Base-by-base conservation (phyloP, 768 basidiomycete species). In the Artomyces pyxidatus region DNA sequence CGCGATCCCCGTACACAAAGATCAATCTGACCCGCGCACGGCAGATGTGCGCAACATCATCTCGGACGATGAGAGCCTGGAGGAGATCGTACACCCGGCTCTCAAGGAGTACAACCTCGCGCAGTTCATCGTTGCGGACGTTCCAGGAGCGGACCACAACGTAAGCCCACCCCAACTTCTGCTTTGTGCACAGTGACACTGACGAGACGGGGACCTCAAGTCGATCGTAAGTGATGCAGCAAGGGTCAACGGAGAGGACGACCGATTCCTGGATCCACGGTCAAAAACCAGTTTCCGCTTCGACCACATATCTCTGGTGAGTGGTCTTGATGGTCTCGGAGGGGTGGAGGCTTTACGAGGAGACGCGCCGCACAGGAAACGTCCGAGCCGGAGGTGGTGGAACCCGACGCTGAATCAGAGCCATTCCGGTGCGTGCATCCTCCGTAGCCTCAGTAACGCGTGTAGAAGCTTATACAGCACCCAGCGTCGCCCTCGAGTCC, bases 21-120 rank as follows among this genome's bases (percentile, higher is more conserved):
- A 27, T 42, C 48, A 45, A 3, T 40, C 6, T 37, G 45, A 30
- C 40, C n/a, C n/a, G n/a, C n/a, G 32, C 17, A 35, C 17, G 4
- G 32, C 60, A 94, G 95, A 97, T 71, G 80, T 97, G 45, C 88
- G 93, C 59, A 81, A 76, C 63, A 88, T 98, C 63, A 83, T 97
- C 61, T 77, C 78, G 37, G 84, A 94, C 67, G 93, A 98, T 63
- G 81, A 83, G 16, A 70, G 76, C n/a, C 77, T 97, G 39, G 83
- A 92, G 59, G 71, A 75, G 9, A 84, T 85, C 38, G 76, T 95
- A 44, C 72, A 81, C 0, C 87, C 89, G 2, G 85, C 88, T 1
- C 65, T 98, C 48, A 71, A 77, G 44, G 76, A 88, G 51, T 97
- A 97, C 68, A 95, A 97, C 61, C 70, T 88, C 48, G 78, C 80